These are phyloP conservation scores for Adenanthera pavonina DNA, from an alignment of 306 rosid species.

Conservation along the genomic window DNA sequence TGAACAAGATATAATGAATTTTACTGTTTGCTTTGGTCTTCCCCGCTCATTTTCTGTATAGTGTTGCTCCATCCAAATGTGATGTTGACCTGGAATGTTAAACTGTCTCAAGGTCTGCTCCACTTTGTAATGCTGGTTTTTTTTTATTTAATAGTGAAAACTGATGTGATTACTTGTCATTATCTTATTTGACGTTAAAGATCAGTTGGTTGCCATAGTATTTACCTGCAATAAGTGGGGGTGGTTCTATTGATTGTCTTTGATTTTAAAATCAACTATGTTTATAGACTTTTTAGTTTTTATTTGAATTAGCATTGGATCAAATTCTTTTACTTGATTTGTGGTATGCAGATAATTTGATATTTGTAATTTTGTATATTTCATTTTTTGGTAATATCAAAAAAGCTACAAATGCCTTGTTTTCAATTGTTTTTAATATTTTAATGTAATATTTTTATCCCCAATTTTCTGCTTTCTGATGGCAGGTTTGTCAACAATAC, in stretches of 20 bases:
- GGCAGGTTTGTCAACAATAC: constrained; percentile 96
- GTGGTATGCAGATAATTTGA: constrained; percentile 8
- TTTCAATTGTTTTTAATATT: neutral
- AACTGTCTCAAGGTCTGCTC: neutral
- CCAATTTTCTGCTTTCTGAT: constrained; percentile 3
- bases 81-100: neutral
- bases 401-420: neutral
- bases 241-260: constrained; percentile 29
- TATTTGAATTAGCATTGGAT: constrained; percentile 11
- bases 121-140: neutral
- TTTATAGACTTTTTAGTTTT: constrained; percentile 4
- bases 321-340: constrained; percentile 5
- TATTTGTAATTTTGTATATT: neutral
- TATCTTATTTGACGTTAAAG: constrained; percentile 12
- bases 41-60: neutral
- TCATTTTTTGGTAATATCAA: neutral
- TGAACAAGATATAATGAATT: neutral
- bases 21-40: neutral
- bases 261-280: constrained; percentile 12
- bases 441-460: neutral
- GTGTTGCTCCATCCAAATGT: neutral
- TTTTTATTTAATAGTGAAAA: neutral
- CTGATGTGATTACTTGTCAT: neutral
- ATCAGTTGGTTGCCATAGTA: neutral
- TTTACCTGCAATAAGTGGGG: neutral